phyloP scores from a whole-genome alignment of 2,329 filamentous ascomycete species.

The Aspergillus fructus region DNA sequence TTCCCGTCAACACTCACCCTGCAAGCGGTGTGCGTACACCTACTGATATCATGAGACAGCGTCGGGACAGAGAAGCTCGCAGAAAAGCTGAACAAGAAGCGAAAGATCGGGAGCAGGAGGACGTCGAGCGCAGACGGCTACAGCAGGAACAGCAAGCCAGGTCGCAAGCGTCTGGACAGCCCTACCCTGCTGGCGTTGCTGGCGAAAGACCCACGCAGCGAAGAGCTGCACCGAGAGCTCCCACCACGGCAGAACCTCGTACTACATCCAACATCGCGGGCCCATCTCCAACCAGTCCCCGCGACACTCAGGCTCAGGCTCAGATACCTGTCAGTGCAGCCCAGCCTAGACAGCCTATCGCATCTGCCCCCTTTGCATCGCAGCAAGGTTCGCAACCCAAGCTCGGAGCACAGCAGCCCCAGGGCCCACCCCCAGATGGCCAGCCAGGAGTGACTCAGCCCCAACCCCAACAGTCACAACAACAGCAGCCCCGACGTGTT shows the following conservation, averaged over 20 bases:
- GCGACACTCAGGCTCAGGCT: constrained; percentile 18
- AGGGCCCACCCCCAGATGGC: constrained; percentile 17
- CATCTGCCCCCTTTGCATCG: constrained; percentile 16
- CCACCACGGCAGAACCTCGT: constrained; percentile 13
- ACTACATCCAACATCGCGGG: constrained; percentile 14
- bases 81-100: constrained; percentile 67
- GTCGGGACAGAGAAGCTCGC: constrained; percentile 72
- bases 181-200: constrained; percentile 47
- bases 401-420: constrained; percentile 22
- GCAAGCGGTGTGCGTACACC: constrained; percentile 73
- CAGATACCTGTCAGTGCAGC: constrained; percentile 9
- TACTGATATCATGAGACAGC: constrained; percentile 86
- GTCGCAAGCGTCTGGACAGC: constrained; percentile 29
- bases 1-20: constrained; percentile 51
- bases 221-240: constrained; percentile 15
- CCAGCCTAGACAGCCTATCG: constrained; percentile 17
- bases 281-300: constrained; percentile 11
- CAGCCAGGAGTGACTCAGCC: neutral
- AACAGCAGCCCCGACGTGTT: constrained; percentile 50
- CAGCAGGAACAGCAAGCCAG: constrained; percentile 36
- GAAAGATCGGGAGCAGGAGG: constrained; percentile 53
- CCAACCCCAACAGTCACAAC: constrained; percentile 22
- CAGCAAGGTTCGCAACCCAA: constrained; percentile 22
- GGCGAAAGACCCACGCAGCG: constrained; percentile 25
- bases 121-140: constrained; percentile 47